Evolutionary conservation across 2,329 filamentous ascomycete genomes (phyloP), one percentile per base, ranked within the genome.

Genomic region (Epichloe festucae): DNA sequence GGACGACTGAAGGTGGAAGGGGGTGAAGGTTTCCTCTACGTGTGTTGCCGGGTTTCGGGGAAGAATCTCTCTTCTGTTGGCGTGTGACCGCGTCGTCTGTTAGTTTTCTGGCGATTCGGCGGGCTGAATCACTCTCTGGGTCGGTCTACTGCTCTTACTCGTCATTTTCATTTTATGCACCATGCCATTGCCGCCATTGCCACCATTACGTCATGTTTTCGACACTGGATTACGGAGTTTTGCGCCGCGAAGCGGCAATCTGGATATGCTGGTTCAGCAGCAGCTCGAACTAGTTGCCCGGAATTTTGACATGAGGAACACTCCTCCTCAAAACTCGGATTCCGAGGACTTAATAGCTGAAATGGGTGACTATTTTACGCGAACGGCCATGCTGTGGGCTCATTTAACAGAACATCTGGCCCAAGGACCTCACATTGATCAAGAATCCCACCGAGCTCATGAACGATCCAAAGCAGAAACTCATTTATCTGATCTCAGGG

Each of bases 361-460:
- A 36, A 60, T 68, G 52, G 67, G 67, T 35, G 66, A 69, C 23
- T 69, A 69, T 52, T 54, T 69, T 23, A 57, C 59, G 34, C 63
- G 62, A 27, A 65, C 63, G n/a, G 64, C 67, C 21, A 51, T 60
- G 39, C 56, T 68, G 51, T 67, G 61, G 62, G 59, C 61, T n/a
- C 56, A 55, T 21, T 54, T 69, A 48, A 66, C 66, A 36, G 62
- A 66, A n/a, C 59, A 55, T 38, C 56, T 69, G n/a, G 55, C 66
- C 4, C 54, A 60, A 42, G 66, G 64, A 15, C 58, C 62, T 23
- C 64, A 68, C 52, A 63, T 69, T 46, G 57, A 60, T n/a, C 55
- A 58, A 38, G 61, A 62, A 27, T 56, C 57, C 15, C 46, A 56
- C 4, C 58, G 62, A 38, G 61, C 58, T n/a, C 64, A 66, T 50